Evolutionary conservation across 768 basidiomycete genomes (phyloP), one percentile per base, ranked within the genome.

Genomic region (Fibroporia radiculosa): DNA sequence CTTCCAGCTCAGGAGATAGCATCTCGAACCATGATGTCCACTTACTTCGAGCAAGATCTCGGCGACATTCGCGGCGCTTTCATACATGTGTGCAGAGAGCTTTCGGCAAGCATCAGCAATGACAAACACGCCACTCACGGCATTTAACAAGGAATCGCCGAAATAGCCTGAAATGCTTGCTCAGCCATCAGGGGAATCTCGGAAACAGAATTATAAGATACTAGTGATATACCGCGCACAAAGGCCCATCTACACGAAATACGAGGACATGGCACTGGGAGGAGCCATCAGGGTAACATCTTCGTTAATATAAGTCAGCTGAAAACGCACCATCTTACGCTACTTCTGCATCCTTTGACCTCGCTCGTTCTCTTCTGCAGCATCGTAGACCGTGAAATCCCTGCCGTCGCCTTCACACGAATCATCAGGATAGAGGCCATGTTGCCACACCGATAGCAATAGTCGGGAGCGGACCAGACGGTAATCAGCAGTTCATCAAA

Each of bases 391-490:
- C 13, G 76, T 84, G 58, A 96, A 96, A 47, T 69, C 66, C 54
- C 78, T 72, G 47, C 70, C 67, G 19, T 75, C 84, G 53, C 72
- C 73, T 40, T 83, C 87, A 43, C n/a, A n/a, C 76, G 72, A 12
- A 96, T 76, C 1, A 84, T 91, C 69, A 98, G 74, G 52, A 98
- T 90, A 25, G 84, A 84, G 0, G 93, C 93, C 66, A 89, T 72
- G 53, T 98, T 98, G 13, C 93, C 91, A 57, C 90, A 90, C 10
- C 82, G 66, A 51, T 81, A 82, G 60, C 82, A 93, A 59, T 91
- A 91, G 57, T 91, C 93, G 24, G 89, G 88, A 40, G 91, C 91
- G 4, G 80, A 83, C 91, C 91, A 95, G 8, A 95, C 91, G 0
- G 91, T 95, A 11, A 93, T 90, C 16, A 95, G 85, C 51, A 82